Evolutionary conservation across 805 yeast species (phyloP), one percentile per base, ranked within the genome.

Genomic region (Isabelozyma gotoi): DNA sequence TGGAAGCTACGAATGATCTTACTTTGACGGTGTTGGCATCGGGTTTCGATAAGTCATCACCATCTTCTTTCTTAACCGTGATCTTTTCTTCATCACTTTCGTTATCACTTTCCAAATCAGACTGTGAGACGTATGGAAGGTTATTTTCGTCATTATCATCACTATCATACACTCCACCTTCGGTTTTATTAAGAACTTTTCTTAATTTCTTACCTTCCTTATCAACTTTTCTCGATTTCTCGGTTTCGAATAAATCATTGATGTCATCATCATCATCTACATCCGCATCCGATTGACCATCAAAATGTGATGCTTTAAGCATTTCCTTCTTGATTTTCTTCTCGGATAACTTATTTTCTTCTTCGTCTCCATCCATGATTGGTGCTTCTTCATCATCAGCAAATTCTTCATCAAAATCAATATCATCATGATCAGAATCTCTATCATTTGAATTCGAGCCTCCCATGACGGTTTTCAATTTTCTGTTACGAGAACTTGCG

Each of bases 311-410:
- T 2, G 96, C 96, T 50, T 82, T 78, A 46, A 85, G 68, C 96
- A 87, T 88, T 62, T 88, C 96, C 50, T 77, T 82, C 62, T 88
- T 89, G 60, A 88, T 84, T 55, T 87, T 83, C 51, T 76, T 80
- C 64, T 94, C 97, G 40, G 90, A 86, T 49, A 89, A 86, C 62
- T 86, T 90, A 62, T 88, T 87, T 59, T 94, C 98, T 57, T 94
- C 97, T 59, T 92, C 98, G 48, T 91, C 82, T 38, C 97, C 97
- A 57, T 92, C 98, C 75, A 92, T 81, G 46, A 94, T 87, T 20
- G 99, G 99, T 1, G 98, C 98, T 62, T 92, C 99, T 68, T 94
- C 99, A 63, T 94, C 99, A 64, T 94, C 99, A 19, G 94, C 97
- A 66, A 94, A 94, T 62, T 91, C 97, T 62, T 94, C 98, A 53